Base-by-base conservation (phyloP, 2,329 filamentous ascomycete genomes). In the Aspergillus fumigatiaffinis region DNA sequence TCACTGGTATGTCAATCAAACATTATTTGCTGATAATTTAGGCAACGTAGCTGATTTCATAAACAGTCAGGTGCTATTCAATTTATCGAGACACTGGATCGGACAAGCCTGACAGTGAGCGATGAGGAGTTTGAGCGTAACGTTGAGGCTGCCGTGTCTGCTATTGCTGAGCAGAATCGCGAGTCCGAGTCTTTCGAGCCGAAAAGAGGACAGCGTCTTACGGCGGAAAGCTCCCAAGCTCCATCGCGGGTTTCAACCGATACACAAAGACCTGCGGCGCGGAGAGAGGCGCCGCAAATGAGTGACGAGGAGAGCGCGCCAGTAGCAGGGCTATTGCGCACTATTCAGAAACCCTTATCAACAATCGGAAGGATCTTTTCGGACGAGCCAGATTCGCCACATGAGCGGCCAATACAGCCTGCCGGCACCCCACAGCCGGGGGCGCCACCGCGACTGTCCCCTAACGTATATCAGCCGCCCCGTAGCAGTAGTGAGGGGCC, bases 311-410 rank as follows among this genome's bases (percentile, higher is more conserved):
- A 96, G 52, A 87, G 86, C 53, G 88, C 89, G 1, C 88, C 92
- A 47, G 93, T 97, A 26, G 86, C 88, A 42, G 92, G 93, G 1
- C 79, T 99, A 14, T 80, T 99, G 2, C 86, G 92, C 50, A 93
- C 92, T 0, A 97, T 99, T 55, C 93, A 97, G 73, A 89, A 86
- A 57, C 94, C 94, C 0, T 80, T 99, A 12, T 91, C 88, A 55
- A 95, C 91, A 0, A 96, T 99, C 59, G 94, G 94, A 3, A 86
- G 93, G 53, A 97, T 99, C 60, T 97, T 99, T 75, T 91, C 91
- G 0, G 94, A 90, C 61, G 87, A 87, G 21, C 63, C 71, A 32
- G 76, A 77, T 4, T 64, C 70, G 9, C 60, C 73, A 60, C 67
- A 72, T 62, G 74, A 75, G 54, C 68, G 69, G 52, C 64, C 66